A percentile compares a stretch with the other conserved stretches of the same genome.
phyloP scores from a whole-genome alignment of 2,329 filamentous ascomycete species.

The Lasiodiplodia hormozganensis region DNA sequence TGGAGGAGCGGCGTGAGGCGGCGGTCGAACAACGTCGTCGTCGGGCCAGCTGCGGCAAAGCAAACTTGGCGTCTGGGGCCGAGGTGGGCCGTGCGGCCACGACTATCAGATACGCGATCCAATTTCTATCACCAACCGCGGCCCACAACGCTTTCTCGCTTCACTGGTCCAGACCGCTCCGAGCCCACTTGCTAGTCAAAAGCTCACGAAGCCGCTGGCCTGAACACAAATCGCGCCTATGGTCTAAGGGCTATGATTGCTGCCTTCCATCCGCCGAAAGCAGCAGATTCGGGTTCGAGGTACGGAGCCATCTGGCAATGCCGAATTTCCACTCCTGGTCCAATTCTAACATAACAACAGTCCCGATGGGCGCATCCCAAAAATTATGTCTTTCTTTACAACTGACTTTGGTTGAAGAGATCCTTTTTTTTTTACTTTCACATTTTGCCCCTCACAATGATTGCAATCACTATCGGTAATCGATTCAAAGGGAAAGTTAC shows the following conservation, averaged over 20 bases:
- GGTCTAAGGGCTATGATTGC: conserved; percentile 3
- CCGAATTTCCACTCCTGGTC: neutral
- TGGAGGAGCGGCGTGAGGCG: conserved; percentile 7
- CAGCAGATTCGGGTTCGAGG: conserved; percentile 18
- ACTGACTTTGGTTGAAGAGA: too few relatives aligned
- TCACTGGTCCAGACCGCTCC: neutral
- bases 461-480: too few relatives aligned
- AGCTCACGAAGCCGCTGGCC: neutral
- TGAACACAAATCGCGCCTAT: neutral
- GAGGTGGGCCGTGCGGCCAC: conserved; percentile 15
- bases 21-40: conserved; percentile 17
- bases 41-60: conserved; percentile 25
- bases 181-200: neutral
- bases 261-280: conserved; percentile 3
- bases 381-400: neutral
- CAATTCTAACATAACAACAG: neutral
- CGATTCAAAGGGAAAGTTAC: too few relatives aligned
- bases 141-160: neutral
- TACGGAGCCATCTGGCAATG: neutral
- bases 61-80: conserved; percentile 21
- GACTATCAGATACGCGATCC: conserved; percentile 8
- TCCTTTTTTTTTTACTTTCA: neutral
- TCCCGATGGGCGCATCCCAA: conserved; percentile 1
- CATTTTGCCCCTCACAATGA: neutral
- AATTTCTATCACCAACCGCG: conserved; percentile 2